Conservation (phyloP, 768 basidiomycete genomes). For the Cystobasidium tubakii region DNA sequence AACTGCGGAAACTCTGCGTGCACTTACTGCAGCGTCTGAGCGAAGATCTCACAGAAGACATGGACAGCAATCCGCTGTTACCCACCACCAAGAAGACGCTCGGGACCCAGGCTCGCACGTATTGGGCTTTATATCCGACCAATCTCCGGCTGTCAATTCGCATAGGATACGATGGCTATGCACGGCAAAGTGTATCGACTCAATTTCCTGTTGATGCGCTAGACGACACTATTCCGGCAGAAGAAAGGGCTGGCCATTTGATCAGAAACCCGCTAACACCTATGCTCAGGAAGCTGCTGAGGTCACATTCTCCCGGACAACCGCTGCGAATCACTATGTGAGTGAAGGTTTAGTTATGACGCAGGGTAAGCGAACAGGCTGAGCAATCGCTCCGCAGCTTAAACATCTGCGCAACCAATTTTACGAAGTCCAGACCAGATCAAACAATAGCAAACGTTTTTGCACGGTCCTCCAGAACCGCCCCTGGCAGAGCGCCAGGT, state of each 20-base stretch:
- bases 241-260: slow-evolving; percentile 24
- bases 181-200: slow-evolving; percentile 29
- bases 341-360: neutral
- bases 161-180: slow-evolving; percentile 13
- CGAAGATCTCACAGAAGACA: slow-evolving; percentile 41
- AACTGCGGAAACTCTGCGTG: slow-evolving; percentile 30
- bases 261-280: neutral
- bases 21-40: slow-evolving; percentile 39
- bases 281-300: slow-evolving; percentile 26
- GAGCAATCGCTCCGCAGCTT: neutral
- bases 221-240: neutral
- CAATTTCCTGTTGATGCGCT: slow-evolving; percentile 35
- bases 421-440: slow-evolving; percentile 11
- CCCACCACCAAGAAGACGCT: neutral
- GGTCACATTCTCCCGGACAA: neutral
- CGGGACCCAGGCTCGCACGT: neutral
- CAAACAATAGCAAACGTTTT: slow-evolving; percentile 3
- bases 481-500: neutral
- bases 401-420: slow-evolving; percentile 28
- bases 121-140: slow-evolving; percentile 37
- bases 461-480: neutral
- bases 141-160: slow-evolving; percentile 37
- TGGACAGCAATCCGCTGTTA: slow-evolving; percentile 1
- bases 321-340: slow-evolving; percentile 25
- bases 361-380: no score